Evolutionary conservation across 1,284 basidiomycete genomes (phyloP), one percentile per base, ranked within the genome.

Genomic region (Cutaneotrichosporon cavernicola): DNA sequence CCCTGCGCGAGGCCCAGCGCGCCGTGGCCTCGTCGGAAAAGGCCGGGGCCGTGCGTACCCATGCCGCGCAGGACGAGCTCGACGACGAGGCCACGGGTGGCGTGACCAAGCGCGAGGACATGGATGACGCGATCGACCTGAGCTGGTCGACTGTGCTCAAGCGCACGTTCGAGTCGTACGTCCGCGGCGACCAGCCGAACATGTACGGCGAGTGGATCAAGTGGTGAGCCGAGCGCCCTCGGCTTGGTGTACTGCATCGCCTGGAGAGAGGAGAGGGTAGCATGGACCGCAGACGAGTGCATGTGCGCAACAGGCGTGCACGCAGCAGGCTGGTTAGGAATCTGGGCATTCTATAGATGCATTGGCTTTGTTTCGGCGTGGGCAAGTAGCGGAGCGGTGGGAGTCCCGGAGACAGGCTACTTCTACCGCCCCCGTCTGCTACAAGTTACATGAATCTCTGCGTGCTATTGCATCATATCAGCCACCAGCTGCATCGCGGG

Each of bases 121-220:
- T 75, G 72, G 77, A 78, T 50, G 81, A 83, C 66, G 86, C 87
- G 75, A 84, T 87, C 56, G 94, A 97, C 77, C 81, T 96, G 69
- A 87, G 90, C 73, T 97, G 93, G 93, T 85, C 89, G 30, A 89
- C 92, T 8, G 91, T 95, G 38, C 78, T 96, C 67, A 97, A 97
- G 82, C 84, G 93, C 73, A 93, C 91, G 52, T 96, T 95, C 73
- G 93, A 97, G 81, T 85, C 87, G 34, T 96, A 90, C 79, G 75
- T 96, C 63, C 86, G 93, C 52, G 90, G 89, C 21, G 93, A 96
- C 81, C 82, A 85, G 67, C 91, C 92, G 16, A 95, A 93, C 78
- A 90, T 93, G 89, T 96, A 94, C 73, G 92, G 91, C 60, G 91
- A 94, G 80, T 92, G 89, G 81, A 69, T 83, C 56, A 68, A 76